Conservation (phyloP, 352 stramenopile genomes). For the Lagenidium sp. region DNA sequence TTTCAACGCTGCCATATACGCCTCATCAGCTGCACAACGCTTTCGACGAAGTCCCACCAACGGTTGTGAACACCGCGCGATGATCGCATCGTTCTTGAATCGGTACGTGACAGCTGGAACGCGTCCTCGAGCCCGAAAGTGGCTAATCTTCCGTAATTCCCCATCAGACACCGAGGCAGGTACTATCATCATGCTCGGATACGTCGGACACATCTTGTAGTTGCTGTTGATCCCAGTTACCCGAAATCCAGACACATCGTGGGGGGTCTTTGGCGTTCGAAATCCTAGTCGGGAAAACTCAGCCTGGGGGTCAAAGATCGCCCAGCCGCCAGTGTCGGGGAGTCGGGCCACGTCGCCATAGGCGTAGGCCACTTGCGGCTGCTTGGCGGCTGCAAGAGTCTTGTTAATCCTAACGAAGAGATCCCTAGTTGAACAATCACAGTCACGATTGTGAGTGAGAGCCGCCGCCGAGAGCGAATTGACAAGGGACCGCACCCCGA, state of each 20-base stretch:
- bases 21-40: conserved; percentile 88
- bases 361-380: conserved; percentile 41
- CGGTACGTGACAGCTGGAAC: conserved; percentile 90
- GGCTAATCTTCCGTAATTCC: conserved; percentile 78
- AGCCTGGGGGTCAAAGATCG: conserved; percentile 33
- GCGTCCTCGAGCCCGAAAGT: conserved; percentile 89
- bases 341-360: conserved; percentile 22
- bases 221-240: conserved; percentile 62
- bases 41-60: conserved; percentile 92
- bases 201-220: conserved; percentile 78
- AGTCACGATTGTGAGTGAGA: background rate
- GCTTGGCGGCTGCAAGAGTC: conserved; percentile 34
- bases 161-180: conserved; percentile 89
- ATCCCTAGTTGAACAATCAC: conserved; percentile 18
- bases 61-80: conserved; percentile 92
- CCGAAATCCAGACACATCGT: conserved; percentile 44
- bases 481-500: conserved; percentile 43
- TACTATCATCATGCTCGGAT: conserved; percentile 82
- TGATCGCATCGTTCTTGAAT: conserved; percentile 84
- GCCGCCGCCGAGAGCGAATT: too few relatives aligned
- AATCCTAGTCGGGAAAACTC: conserved; percentile 62
- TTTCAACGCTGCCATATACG: conserved; percentile 47
- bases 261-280: conserved; percentile 21
- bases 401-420: conserved; percentile 65
- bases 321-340: conserved; percentile 42